Evolutionary conservation across 805 yeast species (phyloP).

Genomic region (Sugiyamaella boreocaroliniensis): DNA sequence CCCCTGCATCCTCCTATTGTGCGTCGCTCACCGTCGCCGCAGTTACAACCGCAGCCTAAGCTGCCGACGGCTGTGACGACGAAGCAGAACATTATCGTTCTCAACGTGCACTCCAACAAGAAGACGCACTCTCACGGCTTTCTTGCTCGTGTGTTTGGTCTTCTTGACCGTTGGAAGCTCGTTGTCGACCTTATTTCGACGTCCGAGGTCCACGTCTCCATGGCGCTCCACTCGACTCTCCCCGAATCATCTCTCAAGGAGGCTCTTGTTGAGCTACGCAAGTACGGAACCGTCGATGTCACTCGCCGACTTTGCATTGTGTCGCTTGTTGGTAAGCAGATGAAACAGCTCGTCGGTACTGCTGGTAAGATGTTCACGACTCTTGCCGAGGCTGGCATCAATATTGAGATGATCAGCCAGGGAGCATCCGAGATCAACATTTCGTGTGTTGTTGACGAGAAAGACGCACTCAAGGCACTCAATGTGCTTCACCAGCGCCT

Average conservation of each 20-base stretch:
- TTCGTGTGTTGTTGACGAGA: conserved; percentile 84
- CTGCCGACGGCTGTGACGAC: conserved; percentile 92
- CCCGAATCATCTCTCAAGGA: conserved; percentile 60
- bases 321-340: conserved; percentile 91
- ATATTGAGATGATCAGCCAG: conserved; percentile 96
- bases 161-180: conserved; percentile 71
- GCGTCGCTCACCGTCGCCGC: background rate
- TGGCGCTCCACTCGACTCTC: conserved; percentile 76
- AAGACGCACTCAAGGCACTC: conserved; percentile 77
- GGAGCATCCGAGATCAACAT: conserved; percentile 98
- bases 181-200: conserved; percentile 96
- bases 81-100: conserved; percentile 82
- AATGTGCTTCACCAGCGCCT: conserved; percentile 76
- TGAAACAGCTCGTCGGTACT: conserved; percentile 94
- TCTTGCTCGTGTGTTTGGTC: conserved; percentile 81
- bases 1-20: conserved; percentile 95
- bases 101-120: conserved; percentile 90
- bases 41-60: conserved; percentile 15
- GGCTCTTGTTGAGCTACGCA: conserved; percentile 72
- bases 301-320: conserved; percentile 84
- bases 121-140: conserved; percentile 92
- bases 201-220: conserved; percentile 95
- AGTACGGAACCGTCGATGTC: conserved; percentile 83
- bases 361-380: conserved; percentile 97
- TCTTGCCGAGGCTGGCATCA: conserved; percentile 82